Evolutionary conservation across 163 green algal species (phyloP), one percentile per base, ranked within the genome.

Genomic region (Volvox carteri): DNA sequence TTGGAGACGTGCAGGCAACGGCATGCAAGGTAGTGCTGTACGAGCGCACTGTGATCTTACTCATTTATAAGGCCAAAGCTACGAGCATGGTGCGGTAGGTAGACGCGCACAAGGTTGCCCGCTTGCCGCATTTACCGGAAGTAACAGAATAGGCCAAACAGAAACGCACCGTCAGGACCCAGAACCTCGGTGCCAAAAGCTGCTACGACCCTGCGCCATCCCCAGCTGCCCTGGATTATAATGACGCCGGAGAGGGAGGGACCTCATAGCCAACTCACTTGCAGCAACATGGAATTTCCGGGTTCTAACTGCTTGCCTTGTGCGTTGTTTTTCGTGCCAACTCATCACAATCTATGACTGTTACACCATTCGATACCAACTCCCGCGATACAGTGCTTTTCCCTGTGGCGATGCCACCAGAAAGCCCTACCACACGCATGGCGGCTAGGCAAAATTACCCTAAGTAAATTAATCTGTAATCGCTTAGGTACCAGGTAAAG

Each of bases 331-430:
- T 48, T 1, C 91, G 67, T 0, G 96, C 95, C 2, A 98, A 93
- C 18, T 89, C 16, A 76, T 98, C 96, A 35, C 91, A 95, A 84
- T 98, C 96, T 0, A 98, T 77, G 0, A 98, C 77, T 8, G 88
- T 35, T 0, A 98, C 28, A 0, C 91, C 92, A 0, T 76, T 1
- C 3, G 42, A 2, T 14, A 6, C 14, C 1, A 98, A 67, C 30
- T 91, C 12, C 2, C 41, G 25, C 4, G 93, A 90, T 0, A 96
- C 94, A 0, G 95, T 96, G 79, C 75, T 94, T 48, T 98, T 98
- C 21, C 96, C 96, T 14, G 90, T 94, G 8, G 95, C 96, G 18
- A 98, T 98, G 46, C 96, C 96, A 37, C 96, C 96, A 2, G 93
- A 95, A 2, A 98, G 85, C 6, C 95, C 95, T 0, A 97, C 92